These are phyloP conservation scores for Simplicillium sp. DNA, from an alignment of 2,329 filamentous ascomycete species.

Conservation along the genomic window DNA sequence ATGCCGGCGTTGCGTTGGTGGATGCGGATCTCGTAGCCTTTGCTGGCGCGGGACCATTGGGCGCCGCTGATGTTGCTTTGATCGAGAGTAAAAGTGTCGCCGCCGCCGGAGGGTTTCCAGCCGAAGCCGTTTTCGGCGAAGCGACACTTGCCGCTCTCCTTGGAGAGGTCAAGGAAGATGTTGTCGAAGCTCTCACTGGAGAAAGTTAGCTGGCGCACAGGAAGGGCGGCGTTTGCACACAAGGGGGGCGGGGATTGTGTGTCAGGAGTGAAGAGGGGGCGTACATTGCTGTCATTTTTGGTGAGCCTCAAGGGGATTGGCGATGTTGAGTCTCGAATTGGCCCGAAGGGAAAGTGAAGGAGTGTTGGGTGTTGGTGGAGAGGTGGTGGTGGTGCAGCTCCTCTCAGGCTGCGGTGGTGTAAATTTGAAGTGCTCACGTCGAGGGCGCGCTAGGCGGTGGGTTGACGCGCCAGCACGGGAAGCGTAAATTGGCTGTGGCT, in stretches of 20 bases:
- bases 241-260: background rate
- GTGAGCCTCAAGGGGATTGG: background rate
- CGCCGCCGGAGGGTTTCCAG: slow-evolving; percentile 83
- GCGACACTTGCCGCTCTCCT: slow-evolving; percentile 83
- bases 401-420: too few relatives aligned
- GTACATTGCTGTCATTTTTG: slow-evolving; percentile 29
- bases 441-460: too few relatives aligned
- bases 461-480: too few relatives aligned
- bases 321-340: background rate
- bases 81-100: slow-evolving; percentile 90
- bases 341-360: too few relatives aligned
- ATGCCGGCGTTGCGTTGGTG: slow-evolving; percentile 75
- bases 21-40: slow-evolving; percentile 90
- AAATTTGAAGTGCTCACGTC: too few relatives aligned
- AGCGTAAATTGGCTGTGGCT: too few relatives aligned
- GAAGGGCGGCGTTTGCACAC: slow-evolving; percentile 4
- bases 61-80: slow-evolving; percentile 74
- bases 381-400: too few relatives aligned
- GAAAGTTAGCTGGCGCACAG: background rate
- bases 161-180: slow-evolving; percentile 93
- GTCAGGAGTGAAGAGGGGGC: slow-evolving; percentile 5
- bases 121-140: slow-evolving; percentile 91
- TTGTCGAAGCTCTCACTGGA: slow-evolving; percentile 85
- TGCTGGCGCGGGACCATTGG: slow-evolving; percentile 90
- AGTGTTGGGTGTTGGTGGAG: too few relatives aligned